A percentile compares a stretch with the other conserved stretches of the same genome.
phyloP scores from a whole-genome alignment of 305 asterid species.

The Fraxinus ornus region DNA sequence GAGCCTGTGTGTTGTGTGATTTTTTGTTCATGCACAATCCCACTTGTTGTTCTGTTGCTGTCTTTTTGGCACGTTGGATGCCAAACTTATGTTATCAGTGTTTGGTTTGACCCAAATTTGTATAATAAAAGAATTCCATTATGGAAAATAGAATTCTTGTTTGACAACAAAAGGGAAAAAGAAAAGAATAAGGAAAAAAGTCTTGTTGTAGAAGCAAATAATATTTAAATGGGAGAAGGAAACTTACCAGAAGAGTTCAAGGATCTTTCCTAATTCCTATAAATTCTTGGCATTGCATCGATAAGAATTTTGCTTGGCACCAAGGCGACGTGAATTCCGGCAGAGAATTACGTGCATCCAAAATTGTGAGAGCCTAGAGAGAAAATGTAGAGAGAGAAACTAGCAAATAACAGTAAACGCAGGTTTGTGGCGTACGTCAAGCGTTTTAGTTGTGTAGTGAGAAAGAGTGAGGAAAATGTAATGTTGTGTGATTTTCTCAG shows the following conservation, averaged over 20 bases:
- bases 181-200: not conserved
- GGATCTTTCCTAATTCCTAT: not conserved
- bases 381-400: not conserved
- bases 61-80: not conserved
- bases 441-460: not conserved
- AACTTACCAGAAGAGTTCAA: not conserved
- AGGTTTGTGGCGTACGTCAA: not conserved
- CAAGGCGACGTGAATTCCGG: not conserved
- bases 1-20: not conserved
- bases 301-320: not conserved
- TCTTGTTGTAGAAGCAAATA: not conserved
- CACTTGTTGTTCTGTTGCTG: not conserved
- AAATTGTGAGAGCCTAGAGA: not conserved
- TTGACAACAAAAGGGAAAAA: not conserved
- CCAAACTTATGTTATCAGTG: not conserved
- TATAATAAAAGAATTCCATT: not conserved
- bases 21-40: not conserved
- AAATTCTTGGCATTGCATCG: not conserved
- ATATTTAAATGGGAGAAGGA: not conserved
- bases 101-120: not conserved
- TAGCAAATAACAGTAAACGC: not conserved
- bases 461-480: not conserved
- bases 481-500: not conserved
- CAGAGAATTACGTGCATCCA: not conserved
- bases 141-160: not conserved